Evolutionary conservation across 768 basidiomycete genomes (phyloP).

Genomic region (Lentinula lateritia): DNA sequence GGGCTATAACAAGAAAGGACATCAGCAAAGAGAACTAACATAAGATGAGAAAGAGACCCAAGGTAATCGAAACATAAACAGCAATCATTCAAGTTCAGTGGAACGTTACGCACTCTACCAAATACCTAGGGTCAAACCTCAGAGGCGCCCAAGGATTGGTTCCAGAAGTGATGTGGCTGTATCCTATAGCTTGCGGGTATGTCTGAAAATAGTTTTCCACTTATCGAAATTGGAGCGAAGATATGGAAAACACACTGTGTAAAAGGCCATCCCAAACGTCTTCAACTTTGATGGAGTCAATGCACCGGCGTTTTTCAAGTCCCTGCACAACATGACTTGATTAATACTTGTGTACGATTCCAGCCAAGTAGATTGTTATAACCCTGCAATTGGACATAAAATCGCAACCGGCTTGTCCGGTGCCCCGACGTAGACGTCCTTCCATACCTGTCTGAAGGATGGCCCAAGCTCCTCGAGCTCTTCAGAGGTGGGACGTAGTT

Average conservation of each 20-base stretch:
- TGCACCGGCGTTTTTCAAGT: neutral
- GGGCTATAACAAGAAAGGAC: neutral
- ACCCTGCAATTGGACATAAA: slow-evolving; percentile 23
- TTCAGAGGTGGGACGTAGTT: slow-evolving; percentile 30
- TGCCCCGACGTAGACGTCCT: slow-evolving; percentile 23
- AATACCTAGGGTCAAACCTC: neutral
- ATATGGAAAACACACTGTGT: neutral
- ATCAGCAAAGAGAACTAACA: neutral
- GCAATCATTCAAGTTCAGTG: neutral
- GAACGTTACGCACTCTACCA: neutral
- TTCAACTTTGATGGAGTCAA: neutral
- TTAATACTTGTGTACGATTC: too few species aligned
- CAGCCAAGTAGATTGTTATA: neutral
- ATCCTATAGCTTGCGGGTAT: neutral
- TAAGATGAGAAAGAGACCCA: neutral
- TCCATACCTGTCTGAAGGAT: slow-evolving; percentile 27
- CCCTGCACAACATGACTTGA: neutral
- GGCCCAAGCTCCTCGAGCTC: slow-evolving; percentile 33
- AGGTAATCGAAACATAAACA: neutral
- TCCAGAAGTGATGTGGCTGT: neutral
- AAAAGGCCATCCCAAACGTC: neutral
- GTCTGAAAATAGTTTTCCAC: neutral
- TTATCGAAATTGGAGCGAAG: neutral
- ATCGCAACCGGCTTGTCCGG: slow-evolving; percentile 34
- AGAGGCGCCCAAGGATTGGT: neutral